Evolutionary conservation across 2,329 filamentous ascomycete genomes (phyloP).

Genomic region (Diaporthe helianthi): DNA sequence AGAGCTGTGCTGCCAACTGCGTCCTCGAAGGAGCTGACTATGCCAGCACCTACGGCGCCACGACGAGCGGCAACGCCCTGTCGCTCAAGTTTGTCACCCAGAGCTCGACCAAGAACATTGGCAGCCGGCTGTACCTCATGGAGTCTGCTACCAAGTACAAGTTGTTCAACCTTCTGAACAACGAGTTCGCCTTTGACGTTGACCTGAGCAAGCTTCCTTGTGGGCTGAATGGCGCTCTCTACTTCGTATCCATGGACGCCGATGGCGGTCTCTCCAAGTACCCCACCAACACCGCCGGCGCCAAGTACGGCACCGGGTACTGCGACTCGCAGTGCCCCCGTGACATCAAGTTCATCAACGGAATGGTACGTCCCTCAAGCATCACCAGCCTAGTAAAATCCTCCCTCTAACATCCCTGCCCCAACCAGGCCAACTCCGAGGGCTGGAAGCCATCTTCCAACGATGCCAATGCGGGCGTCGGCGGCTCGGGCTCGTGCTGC

Average conservation of each 20-base stretch:
- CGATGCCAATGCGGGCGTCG: slow-evolving; percentile 58
- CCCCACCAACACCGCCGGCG: slow-evolving; percentile 45
- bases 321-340: slow-evolving; percentile 48
- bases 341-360: slow-evolving; percentile 52
- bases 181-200: slow-evolving; percentile 71
- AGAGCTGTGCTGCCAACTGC: slow-evolving; percentile 61
- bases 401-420: not conserved
- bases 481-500: slow-evolving; percentile 60
- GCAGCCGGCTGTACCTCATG: slow-evolving; percentile 45
- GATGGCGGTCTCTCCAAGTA: slow-evolving; percentile 50
- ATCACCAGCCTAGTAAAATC: fast-evolving
- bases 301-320: slow-evolving; percentile 57
- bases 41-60: slow-evolving; percentile 57
- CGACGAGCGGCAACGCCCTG: slow-evolving; percentile 55
- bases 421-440: slow-evolving; percentile 46
- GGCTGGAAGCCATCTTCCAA: slow-evolving; percentile 55
- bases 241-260: slow-evolving; percentile 44
- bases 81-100: slow-evolving; percentile 56
- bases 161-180: slow-evolving; percentile 64
- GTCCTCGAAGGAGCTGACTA: slow-evolving; percentile 65
- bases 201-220: slow-evolving; percentile 69
- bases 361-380: slow-evolving; percentile 40
- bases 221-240: slow-evolving; percentile 70
- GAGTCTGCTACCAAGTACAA: slow-evolving; percentile 43
- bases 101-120: slow-evolving; percentile 46